phyloP scores from a whole-genome alignment of 1,284 basidiomycete species.

The Pterula multifida region DNA sequence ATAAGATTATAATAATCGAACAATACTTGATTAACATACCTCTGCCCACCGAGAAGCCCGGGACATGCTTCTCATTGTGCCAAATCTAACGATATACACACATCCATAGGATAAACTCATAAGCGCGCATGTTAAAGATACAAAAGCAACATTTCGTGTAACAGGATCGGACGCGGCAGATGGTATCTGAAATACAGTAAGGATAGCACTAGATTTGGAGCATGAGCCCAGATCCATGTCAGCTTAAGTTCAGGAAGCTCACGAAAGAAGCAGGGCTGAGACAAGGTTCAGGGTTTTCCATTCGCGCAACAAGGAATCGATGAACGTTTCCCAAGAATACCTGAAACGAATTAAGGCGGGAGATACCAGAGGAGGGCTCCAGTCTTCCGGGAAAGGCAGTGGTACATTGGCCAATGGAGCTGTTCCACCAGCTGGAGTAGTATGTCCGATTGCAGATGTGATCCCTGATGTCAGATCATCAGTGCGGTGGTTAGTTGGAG shows the following conservation, averaged over 20 bases:
- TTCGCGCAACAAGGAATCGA: slow-evolving; percentile 56
- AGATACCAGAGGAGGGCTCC: slow-evolving; percentile 43
- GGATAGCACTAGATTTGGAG: slow-evolving; percentile 44
- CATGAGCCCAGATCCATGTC: no score
- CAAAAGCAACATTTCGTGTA: slow-evolving; percentile 50
- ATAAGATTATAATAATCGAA: background rate
- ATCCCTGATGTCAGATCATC: background rate
- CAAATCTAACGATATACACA: slow-evolving; percentile 65
- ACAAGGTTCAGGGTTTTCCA: slow-evolving; percentile 74
- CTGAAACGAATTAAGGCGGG: slow-evolving; percentile 55
- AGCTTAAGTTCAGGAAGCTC: slow-evolving; percentile 15
- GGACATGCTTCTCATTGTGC: slow-evolving; percentile 69
- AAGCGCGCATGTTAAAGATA: slow-evolving; percentile 56
- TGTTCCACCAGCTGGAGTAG: background rate
- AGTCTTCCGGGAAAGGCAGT: slow-evolving; percentile 53
- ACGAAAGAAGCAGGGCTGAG: slow-evolving; percentile 61
- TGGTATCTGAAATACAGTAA: slow-evolving; percentile 62
- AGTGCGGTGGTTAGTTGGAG: background rate
- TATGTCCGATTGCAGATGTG: slow-evolving; percentile 3
- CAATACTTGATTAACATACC: no score
- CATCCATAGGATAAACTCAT: slow-evolving; percentile 70
- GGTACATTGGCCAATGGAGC: slow-evolving; percentile 10
- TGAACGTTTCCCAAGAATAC: slow-evolving; percentile 58
- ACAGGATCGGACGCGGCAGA: slow-evolving; percentile 49
- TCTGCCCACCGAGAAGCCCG: slow-evolving; percentile 68